Conservation (phyloP, 1,284 basidiomycete species). For the Ceratobasidium sp. region DNA sequence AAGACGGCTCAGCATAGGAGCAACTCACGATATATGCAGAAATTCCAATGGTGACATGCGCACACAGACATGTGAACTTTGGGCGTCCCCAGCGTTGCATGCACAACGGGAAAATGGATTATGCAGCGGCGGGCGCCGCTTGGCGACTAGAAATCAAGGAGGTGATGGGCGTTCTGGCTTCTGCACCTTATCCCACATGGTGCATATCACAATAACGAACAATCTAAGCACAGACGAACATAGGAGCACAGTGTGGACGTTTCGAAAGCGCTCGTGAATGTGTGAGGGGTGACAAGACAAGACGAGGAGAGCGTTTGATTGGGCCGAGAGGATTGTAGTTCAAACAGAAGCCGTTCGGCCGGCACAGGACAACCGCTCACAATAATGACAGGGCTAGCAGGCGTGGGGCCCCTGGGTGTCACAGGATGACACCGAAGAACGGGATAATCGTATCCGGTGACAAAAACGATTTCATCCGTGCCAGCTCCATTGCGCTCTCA, state of each 20-base stretch:
- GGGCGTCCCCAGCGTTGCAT: not conserved
- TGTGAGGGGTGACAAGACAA: not conserved
- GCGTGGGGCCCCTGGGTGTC: not conserved
- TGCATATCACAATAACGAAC: not conserved
- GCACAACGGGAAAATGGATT: not conserved
- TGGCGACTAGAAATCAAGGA: not conserved
- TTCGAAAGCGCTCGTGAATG: no score
- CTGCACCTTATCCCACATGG: not conserved
- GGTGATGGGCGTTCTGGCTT: not conserved
- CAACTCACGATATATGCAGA: not conserved
- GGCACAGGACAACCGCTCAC: not conserved
- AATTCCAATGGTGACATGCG: not conserved
- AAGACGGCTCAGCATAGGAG: not conserved
- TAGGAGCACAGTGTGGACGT: not conserved
- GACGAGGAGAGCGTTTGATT: not conserved
- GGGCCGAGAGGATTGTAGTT: not conserved
- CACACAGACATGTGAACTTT: not conserved
- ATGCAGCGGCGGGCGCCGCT: not conserved
- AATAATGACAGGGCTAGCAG: not conserved
- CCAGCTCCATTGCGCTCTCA: not conserved
- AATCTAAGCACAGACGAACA: not conserved
- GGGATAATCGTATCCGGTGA: not conserved
- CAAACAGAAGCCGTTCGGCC: not conserved
- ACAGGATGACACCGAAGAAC: not conserved
- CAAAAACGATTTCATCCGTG: not conserved